A percentile compares a stretch with the other conserved stretches of the same genome.
phyloP scores from a whole-genome alignment of 345 rosid species.

The Hirschfeldia incana region DNA sequence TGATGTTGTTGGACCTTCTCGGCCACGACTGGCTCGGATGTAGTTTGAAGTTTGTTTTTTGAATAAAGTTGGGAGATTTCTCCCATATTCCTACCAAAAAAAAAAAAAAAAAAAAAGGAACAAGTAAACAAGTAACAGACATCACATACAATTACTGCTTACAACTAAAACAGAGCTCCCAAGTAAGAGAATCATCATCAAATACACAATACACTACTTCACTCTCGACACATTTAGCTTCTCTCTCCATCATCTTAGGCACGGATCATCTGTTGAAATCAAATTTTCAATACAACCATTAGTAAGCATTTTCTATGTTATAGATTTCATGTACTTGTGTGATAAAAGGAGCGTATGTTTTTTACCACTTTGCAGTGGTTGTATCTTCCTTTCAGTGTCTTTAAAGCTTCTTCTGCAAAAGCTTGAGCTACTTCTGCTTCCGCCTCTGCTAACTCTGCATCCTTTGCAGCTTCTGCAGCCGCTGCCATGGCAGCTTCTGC shows the following conservation, averaged over 20 bases:
- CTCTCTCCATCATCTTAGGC: slow-evolving; percentile 4
- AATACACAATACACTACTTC: slow-evolving; percentile 2
- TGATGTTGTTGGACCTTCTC: too few relatives aligned
- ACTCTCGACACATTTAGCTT: slow-evolving; percentile 7
- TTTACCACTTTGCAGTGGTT: slow-evolving; percentile 53
- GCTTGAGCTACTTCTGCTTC: slow-evolving; percentile 93
- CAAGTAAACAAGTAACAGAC: not conserved
- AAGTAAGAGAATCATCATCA: slow-evolving; percentile 18
- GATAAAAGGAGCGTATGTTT: not conserved
- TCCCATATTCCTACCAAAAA: too few relatives aligned
- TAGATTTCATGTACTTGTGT: not conserved
- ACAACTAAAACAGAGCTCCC: slow-evolving; percentile 17
- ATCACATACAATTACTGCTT: slow-evolving; percentile 10
- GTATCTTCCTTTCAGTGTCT: slow-evolving; percentile 64
- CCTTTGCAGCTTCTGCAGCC: slow-evolving; percentile 95
- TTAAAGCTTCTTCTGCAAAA: slow-evolving; percentile 79
- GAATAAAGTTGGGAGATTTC: too few relatives aligned
- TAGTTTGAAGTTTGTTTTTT: too few relatives aligned
- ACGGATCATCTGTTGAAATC: slow-evolving; percentile 29
- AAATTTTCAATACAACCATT: not conserved
- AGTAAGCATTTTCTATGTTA: not conserved
- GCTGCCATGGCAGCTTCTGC: slow-evolving; percentile 91
- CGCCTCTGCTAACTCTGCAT: slow-evolving; percentile 93
- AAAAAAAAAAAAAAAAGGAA: too few relatives aligned
- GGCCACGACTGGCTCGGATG: too few relatives aligned